These are phyloP conservation scores for Acacia melanoxylon DNA, from an alignment of 306 rosid species.

Conservation along the genomic window DNA sequence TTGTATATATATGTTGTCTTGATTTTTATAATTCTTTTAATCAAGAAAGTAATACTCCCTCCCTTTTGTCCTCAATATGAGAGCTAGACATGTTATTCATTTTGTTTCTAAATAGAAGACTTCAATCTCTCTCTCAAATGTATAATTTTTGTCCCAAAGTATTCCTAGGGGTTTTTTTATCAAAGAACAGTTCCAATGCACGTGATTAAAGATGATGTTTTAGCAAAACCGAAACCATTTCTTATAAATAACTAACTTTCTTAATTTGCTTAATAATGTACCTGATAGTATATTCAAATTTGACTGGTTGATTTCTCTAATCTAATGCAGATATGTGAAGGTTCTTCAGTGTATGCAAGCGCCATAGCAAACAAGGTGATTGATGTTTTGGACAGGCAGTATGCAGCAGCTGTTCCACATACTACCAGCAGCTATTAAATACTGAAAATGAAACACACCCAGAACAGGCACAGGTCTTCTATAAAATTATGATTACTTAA, in stretches of 20 bases:
- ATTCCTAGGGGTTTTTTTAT: no score
- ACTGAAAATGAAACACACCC: not conserved
- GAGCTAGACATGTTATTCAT: no score
- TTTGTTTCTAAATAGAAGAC: no score
- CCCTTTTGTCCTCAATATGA: no score
- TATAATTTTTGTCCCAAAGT: no score
- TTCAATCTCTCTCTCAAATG: no score
- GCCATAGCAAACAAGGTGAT: slow-evolving; percentile 73
- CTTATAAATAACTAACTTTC: no score
- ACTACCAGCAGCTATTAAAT: slow-evolving; percentile 29
- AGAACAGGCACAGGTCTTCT: not conserved
- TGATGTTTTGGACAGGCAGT: slow-evolving; percentile 62
- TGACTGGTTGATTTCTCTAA: slow-evolving; percentile 1
- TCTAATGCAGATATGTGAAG: slow-evolving; percentile 59
- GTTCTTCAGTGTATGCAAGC: slow-evolving; percentile 73
- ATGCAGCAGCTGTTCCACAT: slow-evolving; percentile 45
- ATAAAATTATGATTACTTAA: not conserved
- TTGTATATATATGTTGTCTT: not conserved
- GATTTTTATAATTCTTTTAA: not conserved
- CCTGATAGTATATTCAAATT: not conserved
- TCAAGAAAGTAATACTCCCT: not conserved
- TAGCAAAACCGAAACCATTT: no score
- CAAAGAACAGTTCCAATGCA: no score
- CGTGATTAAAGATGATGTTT: no score
- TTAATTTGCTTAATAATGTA: not conserved